Percentiles rank a stretch among this genome's conserved stretches.
These are phyloP conservation scores for Lumnitzera littorea DNA, from an alignment of 345 rosid genomes.

Conservation along the genomic window DNA sequence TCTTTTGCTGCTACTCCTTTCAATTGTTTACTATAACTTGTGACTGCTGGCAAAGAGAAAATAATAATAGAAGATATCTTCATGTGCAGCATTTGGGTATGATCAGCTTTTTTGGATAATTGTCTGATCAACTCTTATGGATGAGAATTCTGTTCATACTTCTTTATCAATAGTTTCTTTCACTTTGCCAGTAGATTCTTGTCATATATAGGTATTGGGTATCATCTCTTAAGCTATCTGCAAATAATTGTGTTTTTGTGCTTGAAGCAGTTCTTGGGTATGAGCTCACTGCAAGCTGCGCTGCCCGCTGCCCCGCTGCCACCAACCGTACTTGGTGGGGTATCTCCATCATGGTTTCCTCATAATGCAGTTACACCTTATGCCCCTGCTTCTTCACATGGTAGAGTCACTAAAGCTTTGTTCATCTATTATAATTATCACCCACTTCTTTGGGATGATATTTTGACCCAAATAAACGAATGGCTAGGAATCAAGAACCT, in stretches of 20 bases:
- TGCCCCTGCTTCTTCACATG: conserved; percentile 55
- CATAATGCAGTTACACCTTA: conserved; percentile 35
- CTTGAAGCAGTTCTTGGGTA: conserved; percentile 65
- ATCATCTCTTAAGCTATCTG: not conserved
- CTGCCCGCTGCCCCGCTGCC: conserved; percentile 52
- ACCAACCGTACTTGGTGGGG: conserved; percentile 38
- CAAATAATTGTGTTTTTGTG: conserved; percentile 5
- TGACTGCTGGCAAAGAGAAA: not conserved
- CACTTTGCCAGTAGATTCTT: too few relatives aligned
- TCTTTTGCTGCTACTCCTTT: not conserved
- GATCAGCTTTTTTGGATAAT: not conserved
- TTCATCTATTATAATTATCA: not conserved
- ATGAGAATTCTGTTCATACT: not conserved
- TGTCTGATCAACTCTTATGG: not conserved
- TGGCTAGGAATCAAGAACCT: too few relatives aligned
- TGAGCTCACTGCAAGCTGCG: conserved; percentile 63
- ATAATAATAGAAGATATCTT: not conserved
- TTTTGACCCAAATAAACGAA: too few relatives aligned
- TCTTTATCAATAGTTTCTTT: too few relatives aligned
- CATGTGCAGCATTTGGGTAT: not conserved
- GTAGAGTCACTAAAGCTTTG: conserved; percentile 16
- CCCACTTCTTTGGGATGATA: not conserved
- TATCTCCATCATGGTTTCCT: conserved; percentile 59
- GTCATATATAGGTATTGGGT: too few relatives aligned
- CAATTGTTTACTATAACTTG: not conserved